Conservation (phyloP, 2,329 filamentous ascomycete genomes). For the Sporothrix brasiliensis region DNA sequence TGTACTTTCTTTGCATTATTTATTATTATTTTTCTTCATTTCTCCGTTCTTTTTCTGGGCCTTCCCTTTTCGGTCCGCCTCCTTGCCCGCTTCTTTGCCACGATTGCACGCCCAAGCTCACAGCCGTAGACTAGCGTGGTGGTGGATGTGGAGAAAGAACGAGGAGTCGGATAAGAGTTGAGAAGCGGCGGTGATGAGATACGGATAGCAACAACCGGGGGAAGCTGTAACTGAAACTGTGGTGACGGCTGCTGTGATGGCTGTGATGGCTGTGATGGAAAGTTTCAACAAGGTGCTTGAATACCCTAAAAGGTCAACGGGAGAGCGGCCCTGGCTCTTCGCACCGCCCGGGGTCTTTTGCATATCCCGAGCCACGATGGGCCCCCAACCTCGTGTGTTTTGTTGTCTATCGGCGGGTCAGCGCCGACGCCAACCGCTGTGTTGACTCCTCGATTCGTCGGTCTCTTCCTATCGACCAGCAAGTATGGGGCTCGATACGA, state of each 20-base stretch:
- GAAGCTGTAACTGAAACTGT: too few relatives aligned
- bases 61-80: not conserved
- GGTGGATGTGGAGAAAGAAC: constrained; percentile 14
- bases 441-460: not conserved
- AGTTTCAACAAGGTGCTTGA: not conserved
- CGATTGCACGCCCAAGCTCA: not conserved
- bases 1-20: too few relatives aligned
- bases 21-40: not conserved
- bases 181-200: not conserved
- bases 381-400: not conserved
- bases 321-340: too few relatives aligned
- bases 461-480: constrained; percentile 15
- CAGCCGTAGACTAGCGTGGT: not conserved
- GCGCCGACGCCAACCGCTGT: not conserved
- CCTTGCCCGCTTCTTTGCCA: constrained; percentile 3
- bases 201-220: not conserved
- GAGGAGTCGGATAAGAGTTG: not conserved
- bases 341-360: too few relatives aligned
- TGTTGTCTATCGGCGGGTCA: not conserved
- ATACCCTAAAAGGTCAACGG: too few relatives aligned
- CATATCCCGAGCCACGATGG: constrained; percentile 9
- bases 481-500: not conserved
- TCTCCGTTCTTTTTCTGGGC: not conserved
- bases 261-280: not conserved
- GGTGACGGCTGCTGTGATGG: not conserved